phyloP scores from a whole-genome alignment of 2,329 filamentous ascomycete genomes.

The Nothophaeocryptopus gaeumannii region DNA sequence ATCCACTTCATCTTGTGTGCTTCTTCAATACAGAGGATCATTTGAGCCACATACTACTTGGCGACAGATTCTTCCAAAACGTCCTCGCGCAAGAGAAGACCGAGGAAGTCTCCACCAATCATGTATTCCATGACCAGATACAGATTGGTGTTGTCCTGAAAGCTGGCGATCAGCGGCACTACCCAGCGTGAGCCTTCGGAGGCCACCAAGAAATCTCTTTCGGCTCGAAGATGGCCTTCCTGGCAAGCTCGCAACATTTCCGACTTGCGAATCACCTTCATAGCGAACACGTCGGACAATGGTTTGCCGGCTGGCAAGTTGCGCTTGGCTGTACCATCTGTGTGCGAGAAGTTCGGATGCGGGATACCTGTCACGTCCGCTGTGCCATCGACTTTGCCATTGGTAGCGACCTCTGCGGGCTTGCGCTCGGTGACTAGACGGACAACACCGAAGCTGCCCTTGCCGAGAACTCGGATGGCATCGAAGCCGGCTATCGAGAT shows the following conservation, averaged over 20 bases:
- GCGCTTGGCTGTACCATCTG: constrained; percentile 28
- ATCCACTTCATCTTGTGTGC: constrained; percentile 86
- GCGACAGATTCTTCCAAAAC: constrained; percentile 74
- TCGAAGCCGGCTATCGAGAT: constrained; percentile 68
- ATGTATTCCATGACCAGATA: constrained; percentile 99
- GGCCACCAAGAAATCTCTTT: constrained; percentile 85
- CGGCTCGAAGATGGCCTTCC: constrained; percentile 86
- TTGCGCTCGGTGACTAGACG: constrained; percentile 68
- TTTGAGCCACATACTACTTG: constrained; percentile 88
- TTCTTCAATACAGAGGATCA: constrained; percentile 93
- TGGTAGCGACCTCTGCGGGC: constrained; percentile 35
- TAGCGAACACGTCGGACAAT: constrained; percentile 71
- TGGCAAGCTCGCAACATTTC: constrained; percentile 89
- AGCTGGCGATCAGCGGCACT: constrained; percentile 81
- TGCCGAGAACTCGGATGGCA: constrained; percentile 76
- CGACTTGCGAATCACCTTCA: constrained; percentile 95
- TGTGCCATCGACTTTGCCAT: background rate
- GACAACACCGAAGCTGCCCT: constrained; percentile 93
- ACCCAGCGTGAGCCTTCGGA: constrained; percentile 89
- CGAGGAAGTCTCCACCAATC: constrained; percentile 92
- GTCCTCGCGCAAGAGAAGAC: constrained; percentile 79
- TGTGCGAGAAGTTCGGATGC: constrained; percentile 18
- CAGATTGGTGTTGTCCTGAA: constrained; percentile 78
- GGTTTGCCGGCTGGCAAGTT: constrained; percentile 30
- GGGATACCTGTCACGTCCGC: too few relatives aligned